A percentile compares a stretch with the other conserved stretches of the same genome.
phyloP scores from a whole-genome alignment of 2,329 filamentous ascomycete species.

The Cladosporium sp. region DNA sequence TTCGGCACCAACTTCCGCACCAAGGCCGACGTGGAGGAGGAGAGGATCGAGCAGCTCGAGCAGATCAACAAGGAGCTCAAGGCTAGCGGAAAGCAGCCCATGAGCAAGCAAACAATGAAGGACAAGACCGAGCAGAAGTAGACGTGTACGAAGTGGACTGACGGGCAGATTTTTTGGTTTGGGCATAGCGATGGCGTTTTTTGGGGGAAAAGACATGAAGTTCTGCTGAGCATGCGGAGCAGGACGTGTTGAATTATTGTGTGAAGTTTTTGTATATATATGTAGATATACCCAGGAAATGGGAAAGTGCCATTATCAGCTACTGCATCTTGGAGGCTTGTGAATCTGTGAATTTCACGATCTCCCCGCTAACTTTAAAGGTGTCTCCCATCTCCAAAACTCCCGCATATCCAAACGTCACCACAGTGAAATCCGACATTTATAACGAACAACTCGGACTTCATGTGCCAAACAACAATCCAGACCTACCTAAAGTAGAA shows the following conservation, averaged over 20 bases:
- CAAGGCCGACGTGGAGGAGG: slow-evolving; percentile 21
- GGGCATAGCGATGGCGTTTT: slow-evolving; percentile 14
- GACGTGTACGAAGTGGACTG: slow-evolving; percentile 13
- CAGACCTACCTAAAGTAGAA: too few relatives aligned
- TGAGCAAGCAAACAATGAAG: slow-evolving; percentile 17
- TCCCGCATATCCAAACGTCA: slow-evolving; percentile 12
- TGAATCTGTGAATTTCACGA: background rate
- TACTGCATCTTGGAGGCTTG: background rate
- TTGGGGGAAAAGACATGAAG: background rate
- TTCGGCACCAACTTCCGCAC: slow-evolving; percentile 33
- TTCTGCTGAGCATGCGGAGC: slow-evolving; percentile 5
- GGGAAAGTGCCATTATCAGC: background rate
- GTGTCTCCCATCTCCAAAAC: slow-evolving; percentile 1
- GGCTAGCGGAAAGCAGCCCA: slow-evolving; percentile 20
- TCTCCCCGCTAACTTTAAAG: slow-evolving; percentile 5
- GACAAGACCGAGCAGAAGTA: slow-evolving; percentile 23
- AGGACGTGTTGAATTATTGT: slow-evolving; percentile 3
- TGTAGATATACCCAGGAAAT: slow-evolving; percentile 5
- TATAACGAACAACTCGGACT: too few relatives aligned
- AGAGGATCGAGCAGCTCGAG: slow-evolving; percentile 21
- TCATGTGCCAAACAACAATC: too few relatives aligned
- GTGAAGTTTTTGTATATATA: slow-evolving; percentile 6
- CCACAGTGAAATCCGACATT: slow-evolving; percentile 3
- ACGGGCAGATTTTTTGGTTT: slow-evolving; percentile 3
- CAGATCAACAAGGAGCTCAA: slow-evolving; percentile 23